Evolutionary conservation across 2,329 filamentous ascomycete genomes (phyloP).

Genomic region (Aspergillus costaricaensis): DNA sequence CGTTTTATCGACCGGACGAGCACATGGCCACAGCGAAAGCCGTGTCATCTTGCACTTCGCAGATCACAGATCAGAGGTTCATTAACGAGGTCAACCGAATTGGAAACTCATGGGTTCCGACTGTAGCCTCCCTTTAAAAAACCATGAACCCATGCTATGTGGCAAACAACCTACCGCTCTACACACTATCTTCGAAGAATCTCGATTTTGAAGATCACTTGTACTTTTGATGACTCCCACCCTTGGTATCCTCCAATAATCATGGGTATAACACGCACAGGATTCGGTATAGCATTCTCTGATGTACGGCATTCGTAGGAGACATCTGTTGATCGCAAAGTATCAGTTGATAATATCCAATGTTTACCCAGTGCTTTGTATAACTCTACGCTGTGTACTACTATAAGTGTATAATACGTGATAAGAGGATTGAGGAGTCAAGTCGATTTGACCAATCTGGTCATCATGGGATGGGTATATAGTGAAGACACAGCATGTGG

Average conservation of each 20-base stretch:
- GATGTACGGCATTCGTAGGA: too few species aligned
- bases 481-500: too few species aligned
- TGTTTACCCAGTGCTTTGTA: too few species aligned
- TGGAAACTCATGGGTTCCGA: constrained; percentile 80
- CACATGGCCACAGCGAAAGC: constrained; percentile 62
- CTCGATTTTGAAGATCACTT: background rate
- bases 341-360: too few species aligned
- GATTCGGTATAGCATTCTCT: too few species aligned
- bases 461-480: too few species aligned
- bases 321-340: too few species aligned
- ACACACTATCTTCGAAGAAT: background rate
- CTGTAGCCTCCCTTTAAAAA: constrained; percentile 45
- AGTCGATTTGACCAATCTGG: too few species aligned
- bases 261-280: too few species aligned
- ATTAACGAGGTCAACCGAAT: constrained; percentile 80
- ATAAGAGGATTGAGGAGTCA: too few species aligned
- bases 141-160: background rate
- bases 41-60: constrained; percentile 52
- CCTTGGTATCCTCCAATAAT: background rate
- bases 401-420: too few species aligned
- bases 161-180: background rate
- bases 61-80: constrained; percentile 81
- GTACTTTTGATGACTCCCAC: background rate
- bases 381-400: too few species aligned
- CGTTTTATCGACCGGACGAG: constrained; percentile 90